phyloP scores from a whole-genome alignment of 2,329 filamentous ascomycete genomes.

The Metarhizium album region DNA sequence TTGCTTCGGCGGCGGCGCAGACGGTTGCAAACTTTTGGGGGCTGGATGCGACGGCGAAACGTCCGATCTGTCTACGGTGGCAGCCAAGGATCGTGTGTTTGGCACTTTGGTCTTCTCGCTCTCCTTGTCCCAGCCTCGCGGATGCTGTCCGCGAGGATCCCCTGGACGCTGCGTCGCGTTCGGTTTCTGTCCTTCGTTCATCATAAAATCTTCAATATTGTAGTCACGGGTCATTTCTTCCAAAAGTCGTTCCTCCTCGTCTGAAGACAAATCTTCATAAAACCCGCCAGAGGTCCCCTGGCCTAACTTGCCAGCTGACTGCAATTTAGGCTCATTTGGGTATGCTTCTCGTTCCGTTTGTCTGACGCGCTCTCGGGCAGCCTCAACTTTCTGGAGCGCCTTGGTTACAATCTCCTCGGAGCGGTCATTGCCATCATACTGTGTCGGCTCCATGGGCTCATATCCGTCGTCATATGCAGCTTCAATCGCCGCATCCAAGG shows the following conservation, averaged over 20 bases:
- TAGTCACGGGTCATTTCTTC: conserved; percentile 85
- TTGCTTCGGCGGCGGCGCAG: conserved; percentile 38
- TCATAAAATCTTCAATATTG: conserved; percentile 71
- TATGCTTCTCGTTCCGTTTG: conserved; percentile 60
- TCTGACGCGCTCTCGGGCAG: conserved; percentile 64
- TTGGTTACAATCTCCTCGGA: conserved; percentile 39
- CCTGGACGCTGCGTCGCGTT: conserved; percentile 30
- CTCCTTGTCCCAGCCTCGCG: conserved; percentile 71
- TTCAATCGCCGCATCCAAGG: conserved; percentile 88
- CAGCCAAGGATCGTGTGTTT: conserved; percentile 50
- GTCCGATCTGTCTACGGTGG: conserved; percentile 51
- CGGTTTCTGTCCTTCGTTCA: conserved; percentile 39
- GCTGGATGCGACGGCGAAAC: conserved; percentile 8
- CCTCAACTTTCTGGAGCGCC: conserved; percentile 56
- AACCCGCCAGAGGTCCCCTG: conserved; percentile 37
- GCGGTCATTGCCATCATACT: conserved; percentile 23
- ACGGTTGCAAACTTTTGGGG: conserved; percentile 14
- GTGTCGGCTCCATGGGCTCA: conserved; percentile 53
- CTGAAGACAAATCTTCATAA: conserved; percentile 50
- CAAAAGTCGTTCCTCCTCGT: conserved; percentile 66
- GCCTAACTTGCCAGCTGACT: conserved; percentile 19
- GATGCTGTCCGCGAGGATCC: conserved; percentile 64
- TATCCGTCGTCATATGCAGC: conserved; percentile 90
- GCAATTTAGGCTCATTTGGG: conserved; percentile 14
- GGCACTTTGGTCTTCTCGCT: conserved; percentile 26